A percentile compares a stretch with the other conserved stretches of the same genome.
phyloP scores from a whole-genome alignment of 257 asterid genomes.

The Nicotiana tomentosiformis region DNA sequence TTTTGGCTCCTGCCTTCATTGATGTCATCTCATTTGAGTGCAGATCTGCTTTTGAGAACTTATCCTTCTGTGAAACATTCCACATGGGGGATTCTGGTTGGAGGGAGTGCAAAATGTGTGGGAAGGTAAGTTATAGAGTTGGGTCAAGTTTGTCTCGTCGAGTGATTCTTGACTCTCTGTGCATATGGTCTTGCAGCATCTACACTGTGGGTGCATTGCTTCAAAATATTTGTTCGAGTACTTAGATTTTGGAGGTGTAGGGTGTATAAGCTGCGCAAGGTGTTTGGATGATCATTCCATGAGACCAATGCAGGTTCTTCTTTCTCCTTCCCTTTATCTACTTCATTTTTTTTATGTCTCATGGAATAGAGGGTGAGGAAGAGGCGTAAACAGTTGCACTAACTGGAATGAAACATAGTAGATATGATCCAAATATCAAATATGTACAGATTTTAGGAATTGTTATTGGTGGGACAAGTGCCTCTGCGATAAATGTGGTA shows the following conservation, averaged over 20 bases:
- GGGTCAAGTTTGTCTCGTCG: neutral
- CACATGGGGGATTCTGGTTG: conserved; percentile 78
- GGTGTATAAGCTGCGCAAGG: conserved; percentile 61
- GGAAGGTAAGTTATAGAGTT: conserved; percentile 41
- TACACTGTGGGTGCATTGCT: conserved; percentile 91
- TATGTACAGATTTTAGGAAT: neutral
- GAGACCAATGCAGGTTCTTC: conserved; percentile 46
- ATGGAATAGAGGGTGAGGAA: too few species aligned
- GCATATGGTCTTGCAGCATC: conserved; percentile 32
- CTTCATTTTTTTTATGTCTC: too few species aligned
- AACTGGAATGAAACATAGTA: too few species aligned
- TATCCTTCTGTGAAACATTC: conserved; percentile 60
- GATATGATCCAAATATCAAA: neutral
- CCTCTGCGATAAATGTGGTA: neutral
- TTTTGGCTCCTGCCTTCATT: conserved; percentile 3
- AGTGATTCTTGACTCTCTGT: conserved; percentile 1
- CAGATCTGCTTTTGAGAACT: conserved; percentile 69
- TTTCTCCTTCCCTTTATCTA: neutral
- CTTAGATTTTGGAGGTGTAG: conserved; percentile 84
- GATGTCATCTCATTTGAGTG: neutral
- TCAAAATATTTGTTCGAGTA: conserved; percentile 57
- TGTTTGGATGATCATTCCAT: conserved; percentile 40
- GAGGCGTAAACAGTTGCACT: too few species aligned
- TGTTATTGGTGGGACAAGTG: neutral
- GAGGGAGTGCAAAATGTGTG: conserved; percentile 77